Evolutionary conservation across 2,329 filamentous ascomycete species (phyloP).

Genomic region (Talaromyces atroroseus): DNA sequence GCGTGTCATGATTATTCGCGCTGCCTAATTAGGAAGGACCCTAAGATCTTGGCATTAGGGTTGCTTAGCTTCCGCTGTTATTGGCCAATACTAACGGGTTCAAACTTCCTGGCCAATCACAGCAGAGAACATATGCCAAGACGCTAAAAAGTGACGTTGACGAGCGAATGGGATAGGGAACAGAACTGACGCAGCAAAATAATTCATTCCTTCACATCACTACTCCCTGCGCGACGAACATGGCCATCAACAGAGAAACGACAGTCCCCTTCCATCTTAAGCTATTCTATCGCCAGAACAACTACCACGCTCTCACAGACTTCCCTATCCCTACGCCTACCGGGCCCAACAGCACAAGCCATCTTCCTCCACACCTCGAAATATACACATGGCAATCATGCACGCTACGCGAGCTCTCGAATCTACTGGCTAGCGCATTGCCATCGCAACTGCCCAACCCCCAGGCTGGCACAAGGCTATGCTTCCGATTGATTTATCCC

Average conservation of each 20-base stretch:
- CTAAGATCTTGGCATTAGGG: too few relatives aligned
- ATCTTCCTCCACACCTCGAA: slow-evolving; percentile 62
- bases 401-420: slow-evolving; percentile 73
- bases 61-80: too few relatives aligned
- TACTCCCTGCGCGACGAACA: slow-evolving; percentile 15
- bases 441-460: slow-evolving; percentile 66
- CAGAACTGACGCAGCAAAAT: too few relatives aligned
- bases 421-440: slow-evolving; percentile 65
- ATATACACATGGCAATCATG: slow-evolving; percentile 84
- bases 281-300: slow-evolving; percentile 71
- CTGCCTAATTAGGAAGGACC: too few relatives aligned
- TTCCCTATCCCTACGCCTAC: slow-evolving; percentile 30
- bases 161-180: too few relatives aligned
- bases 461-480: slow-evolving; percentile 74
- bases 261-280: slow-evolving; percentile 79
- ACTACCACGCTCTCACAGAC: slow-evolving; percentile 57
- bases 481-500: slow-evolving; percentile 79
- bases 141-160: too few relatives aligned
- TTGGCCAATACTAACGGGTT: too few relatives aligned
- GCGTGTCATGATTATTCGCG: too few relatives aligned
- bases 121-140: too few relatives aligned
- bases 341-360: slow-evolving; percentile 53
- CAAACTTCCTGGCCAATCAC: too few relatives aligned
- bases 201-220: too few relatives aligned
- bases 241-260: slow-evolving; percentile 49